Evolutionary conservation across 2,329 filamentous ascomycete species (phyloP).

Genomic region (Rhytidhysteron rufulum): DNA sequence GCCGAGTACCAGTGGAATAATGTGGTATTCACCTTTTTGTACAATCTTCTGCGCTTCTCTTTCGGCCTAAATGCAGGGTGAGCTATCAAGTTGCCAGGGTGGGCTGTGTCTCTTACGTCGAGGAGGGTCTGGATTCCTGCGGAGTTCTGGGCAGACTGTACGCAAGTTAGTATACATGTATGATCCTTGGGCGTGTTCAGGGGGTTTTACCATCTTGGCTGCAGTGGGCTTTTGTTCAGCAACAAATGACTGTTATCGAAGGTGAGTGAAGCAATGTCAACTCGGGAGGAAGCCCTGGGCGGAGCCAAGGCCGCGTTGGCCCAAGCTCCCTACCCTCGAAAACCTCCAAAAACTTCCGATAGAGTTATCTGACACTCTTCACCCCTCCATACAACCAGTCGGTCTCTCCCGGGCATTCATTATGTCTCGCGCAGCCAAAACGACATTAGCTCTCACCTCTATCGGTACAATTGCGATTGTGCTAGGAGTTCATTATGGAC

Average conservation of each 20-base stretch:
- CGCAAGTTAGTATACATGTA: conserved; percentile 18
- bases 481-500: conserved; percentile 82
- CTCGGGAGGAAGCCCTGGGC: conserved; percentile 15
- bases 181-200: not conserved
- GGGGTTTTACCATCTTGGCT: conserved; percentile 17
- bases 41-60: conserved; percentile 99
- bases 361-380: not conserved
- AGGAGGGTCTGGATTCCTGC: conserved; percentile 97
- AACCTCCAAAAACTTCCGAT: conserved; percentile 4
- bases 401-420: conserved; percentile 2
- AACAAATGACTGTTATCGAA: conserved; percentile 1
- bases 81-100: conserved; percentile 27
- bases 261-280: not conserved
- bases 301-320: conserved; percentile 18
- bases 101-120: conserved; percentile 65
- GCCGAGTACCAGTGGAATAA: no score
- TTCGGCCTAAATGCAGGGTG: conserved; percentile 67
- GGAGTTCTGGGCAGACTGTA: conserved; percentile 94
- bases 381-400: conserved; percentile 1
- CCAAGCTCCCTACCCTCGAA: conserved; percentile 27
- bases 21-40: conserved; percentile 69
- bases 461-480: conserved; percentile 74
- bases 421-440: conserved; percentile 89
- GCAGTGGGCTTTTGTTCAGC: not conserved
- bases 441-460: conserved; percentile 76